phyloP scores from a whole-genome alignment of 148 eudicot genomes.

The Limonium bicolor region DNA sequence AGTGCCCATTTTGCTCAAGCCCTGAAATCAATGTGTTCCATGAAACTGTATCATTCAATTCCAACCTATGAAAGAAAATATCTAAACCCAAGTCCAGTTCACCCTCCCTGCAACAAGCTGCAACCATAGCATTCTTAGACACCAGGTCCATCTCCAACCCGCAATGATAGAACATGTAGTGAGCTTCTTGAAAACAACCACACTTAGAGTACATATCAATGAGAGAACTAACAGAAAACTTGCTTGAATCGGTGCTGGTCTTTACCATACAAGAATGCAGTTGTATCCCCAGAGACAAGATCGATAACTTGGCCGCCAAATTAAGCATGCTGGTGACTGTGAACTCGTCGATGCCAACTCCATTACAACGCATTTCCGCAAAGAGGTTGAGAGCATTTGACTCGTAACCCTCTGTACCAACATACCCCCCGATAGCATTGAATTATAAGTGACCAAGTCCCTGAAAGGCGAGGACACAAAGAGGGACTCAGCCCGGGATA shows the following conservation, averaged over 20 bases:
- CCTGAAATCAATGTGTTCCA: slow-evolving; percentile 88
- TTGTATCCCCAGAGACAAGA: slow-evolving; percentile 35
- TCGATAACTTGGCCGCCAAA: slow-evolving; percentile 36
- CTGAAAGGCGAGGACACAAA: slow-evolving; percentile 33
- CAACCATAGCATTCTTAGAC: slow-evolving; percentile 63
- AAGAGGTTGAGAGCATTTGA: slow-evolving; percentile 35
- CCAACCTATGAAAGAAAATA: slow-evolving; percentile 35
- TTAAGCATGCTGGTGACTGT: slow-evolving; percentile 58
- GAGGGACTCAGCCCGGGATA: slow-evolving; percentile 27
- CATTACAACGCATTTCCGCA: slow-evolving; percentile 26
- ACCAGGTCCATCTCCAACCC: slow-evolving; percentile 31
- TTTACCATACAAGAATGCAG: slow-evolving; percentile 67
- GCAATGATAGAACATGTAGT: slow-evolving; percentile 22
- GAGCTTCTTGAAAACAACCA: slow-evolving; percentile 44
- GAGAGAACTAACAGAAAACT: slow-evolving; percentile 57
- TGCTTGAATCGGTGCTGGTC: slow-evolving; percentile 31
- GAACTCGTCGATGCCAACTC: slow-evolving; percentile 44
- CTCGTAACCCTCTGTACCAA: slow-evolving; percentile 29
- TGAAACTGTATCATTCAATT: slow-evolving; percentile 55
- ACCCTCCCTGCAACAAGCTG: slow-evolving; percentile 74
- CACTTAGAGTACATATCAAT: slow-evolving; percentile 87
- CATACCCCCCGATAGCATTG: slow-evolving; percentile 69
- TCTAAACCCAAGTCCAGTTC: slow-evolving; percentile 38
- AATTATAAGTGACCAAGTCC: slow-evolving; percentile 73
- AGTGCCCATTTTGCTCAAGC: slow-evolving; percentile 42